phyloP scores from a whole-genome alignment of 495 filamentous ascomycete species.

The Penicillium waksmanii region DNA sequence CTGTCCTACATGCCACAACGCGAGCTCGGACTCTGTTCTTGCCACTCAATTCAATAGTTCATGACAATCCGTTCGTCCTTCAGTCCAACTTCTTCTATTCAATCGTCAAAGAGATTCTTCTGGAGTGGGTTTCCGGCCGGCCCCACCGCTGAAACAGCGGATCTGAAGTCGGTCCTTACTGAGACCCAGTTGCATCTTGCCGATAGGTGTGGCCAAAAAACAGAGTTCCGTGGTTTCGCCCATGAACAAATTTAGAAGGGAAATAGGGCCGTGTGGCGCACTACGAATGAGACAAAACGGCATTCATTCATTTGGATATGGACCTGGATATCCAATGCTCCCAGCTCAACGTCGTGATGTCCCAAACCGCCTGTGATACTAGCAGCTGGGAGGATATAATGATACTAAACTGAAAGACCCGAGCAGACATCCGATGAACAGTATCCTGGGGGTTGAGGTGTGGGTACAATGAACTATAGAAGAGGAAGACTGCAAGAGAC shows the following conservation, averaged over 20 bases:
- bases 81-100: not conserved
- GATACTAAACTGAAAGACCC: too few species aligned
- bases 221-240: not conserved
- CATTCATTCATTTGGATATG: too few species aligned
- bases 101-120: not conserved
- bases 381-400: too few species aligned
- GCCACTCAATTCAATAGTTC: not conserved
- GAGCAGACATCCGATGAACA: too few species aligned
- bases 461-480: too few species aligned
- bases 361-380: too few species aligned
- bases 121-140: not conserved
- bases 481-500: too few species aligned
- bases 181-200: slow-evolving; percentile 4
- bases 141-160: slow-evolving; percentile 23
- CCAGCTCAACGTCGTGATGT: too few species aligned
- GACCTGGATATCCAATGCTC: too few species aligned
- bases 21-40: not conserved
- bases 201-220: slow-evolving; percentile 2
- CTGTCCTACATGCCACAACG: not conserved
- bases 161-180: slow-evolving; percentile 6
- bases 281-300: not conserved
- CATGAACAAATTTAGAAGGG: not conserved
- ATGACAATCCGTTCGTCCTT: not conserved
- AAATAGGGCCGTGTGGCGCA: not conserved
- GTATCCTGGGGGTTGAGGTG: too few species aligned